phyloP scores from a whole-genome alignment of 768 basidiomycete species.

The Tylopilus sp. region DNA sequence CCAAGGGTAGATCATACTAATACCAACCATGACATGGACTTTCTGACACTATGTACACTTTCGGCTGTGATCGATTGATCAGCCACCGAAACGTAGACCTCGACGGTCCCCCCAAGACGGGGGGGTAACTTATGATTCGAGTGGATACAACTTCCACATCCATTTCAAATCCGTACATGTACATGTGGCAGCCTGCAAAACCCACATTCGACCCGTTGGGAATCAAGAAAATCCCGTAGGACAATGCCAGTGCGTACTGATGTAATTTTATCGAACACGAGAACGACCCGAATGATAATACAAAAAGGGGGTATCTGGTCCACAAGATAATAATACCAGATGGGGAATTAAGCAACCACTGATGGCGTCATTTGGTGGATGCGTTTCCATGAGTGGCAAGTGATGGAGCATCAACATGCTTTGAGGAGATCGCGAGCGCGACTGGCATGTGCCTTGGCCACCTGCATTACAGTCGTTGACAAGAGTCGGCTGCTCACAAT shows the following conservation, averaged over 20 bases:
- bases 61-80: background rate
- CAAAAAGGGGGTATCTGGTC: constrained; percentile 16
- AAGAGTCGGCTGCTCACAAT: background rate
- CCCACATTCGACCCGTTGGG: background rate
- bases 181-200: background rate
- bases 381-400: background rate
- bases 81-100: background rate
- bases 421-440: constrained; percentile 58
- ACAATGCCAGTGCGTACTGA: constrained; percentile 4
- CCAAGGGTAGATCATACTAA: no score
- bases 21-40: no score
- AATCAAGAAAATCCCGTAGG: constrained; percentile 9
- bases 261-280: background rate
- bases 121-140: background rate
- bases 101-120: no score
- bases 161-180: background rate
- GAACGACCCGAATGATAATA: background rate
- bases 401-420: constrained; percentile 41
- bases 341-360: background rate
- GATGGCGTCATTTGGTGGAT: background rate
- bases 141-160: background rate
- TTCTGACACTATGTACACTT: background rate
- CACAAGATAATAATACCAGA: constrained; percentile 11
- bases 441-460: constrained; percentile 53
- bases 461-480: constrained; percentile 31